A percentile compares a stretch with the other conserved stretches of the same genome.
These are phyloP conservation scores for Xylaria sp. DNA, from an alignment of 2,329 filamentous ascomycete species.

Conservation along the genomic window DNA sequence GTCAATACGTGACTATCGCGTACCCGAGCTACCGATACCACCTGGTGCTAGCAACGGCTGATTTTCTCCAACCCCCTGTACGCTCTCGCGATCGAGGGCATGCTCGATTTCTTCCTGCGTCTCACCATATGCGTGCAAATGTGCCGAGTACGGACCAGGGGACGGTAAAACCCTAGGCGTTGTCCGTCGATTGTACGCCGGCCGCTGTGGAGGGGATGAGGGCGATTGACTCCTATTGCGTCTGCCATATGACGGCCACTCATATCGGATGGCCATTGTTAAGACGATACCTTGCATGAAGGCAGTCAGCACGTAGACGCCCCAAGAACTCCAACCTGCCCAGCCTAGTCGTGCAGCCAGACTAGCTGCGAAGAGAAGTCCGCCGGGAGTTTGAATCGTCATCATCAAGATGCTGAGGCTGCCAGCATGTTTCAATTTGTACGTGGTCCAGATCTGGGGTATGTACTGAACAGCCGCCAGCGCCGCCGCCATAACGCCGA, in stretches of 20 bases:
- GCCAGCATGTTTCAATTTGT: conserved; percentile 82
- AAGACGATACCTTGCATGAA: conserved; percentile 84
- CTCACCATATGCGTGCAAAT: conserved; percentile 49
- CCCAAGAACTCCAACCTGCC: conserved; percentile 95
- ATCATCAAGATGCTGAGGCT: conserved; percentile 97
- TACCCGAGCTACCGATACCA: conserved; percentile 48
- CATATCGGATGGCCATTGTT: conserved; percentile 81
- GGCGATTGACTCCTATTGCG: conserved; percentile 37
- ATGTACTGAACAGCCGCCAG: conserved; percentile 92
- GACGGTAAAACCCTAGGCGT: conserved; percentile 48
- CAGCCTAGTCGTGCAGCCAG: conserved; percentile 81
- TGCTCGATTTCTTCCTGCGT: conserved; percentile 50
- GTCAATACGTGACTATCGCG: conserved; percentile 39
- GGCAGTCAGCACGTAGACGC: conserved; percentile 88
- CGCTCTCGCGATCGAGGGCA: conserved; percentile 49
- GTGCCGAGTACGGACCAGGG: conserved; percentile 50
- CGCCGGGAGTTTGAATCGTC: conserved; percentile 95
- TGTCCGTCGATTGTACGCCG: conserved; percentile 48
- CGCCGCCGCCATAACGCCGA: conserved; percentile 80
- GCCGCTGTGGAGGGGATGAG: conserved; percentile 41
- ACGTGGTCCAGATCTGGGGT: conserved; percentile 94
- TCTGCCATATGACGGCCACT: conserved; percentile 52
- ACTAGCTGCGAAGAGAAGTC: conserved; percentile 88
- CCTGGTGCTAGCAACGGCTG: conserved; percentile 50
- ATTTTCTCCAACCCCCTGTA: conserved; percentile 49